phyloP scores from a whole-genome alignment of 169 alveolate genomes.

The Cryptosporidium canis region DNA sequence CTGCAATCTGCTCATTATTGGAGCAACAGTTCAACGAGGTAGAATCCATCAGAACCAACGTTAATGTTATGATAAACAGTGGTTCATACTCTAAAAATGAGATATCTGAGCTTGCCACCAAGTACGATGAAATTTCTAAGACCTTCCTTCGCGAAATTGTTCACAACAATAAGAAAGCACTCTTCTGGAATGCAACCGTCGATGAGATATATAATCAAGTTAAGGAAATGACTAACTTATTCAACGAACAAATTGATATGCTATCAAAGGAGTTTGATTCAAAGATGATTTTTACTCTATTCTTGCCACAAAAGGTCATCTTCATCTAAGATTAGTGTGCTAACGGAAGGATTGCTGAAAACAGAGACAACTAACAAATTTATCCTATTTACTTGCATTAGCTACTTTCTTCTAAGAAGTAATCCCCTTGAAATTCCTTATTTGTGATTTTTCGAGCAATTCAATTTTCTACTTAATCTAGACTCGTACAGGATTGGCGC shows the following conservation, averaged over 20 bases:
- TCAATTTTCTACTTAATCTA: neutral
- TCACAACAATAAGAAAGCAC: slow-evolving; percentile 11
- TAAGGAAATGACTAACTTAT: slow-evolving; percentile 30
- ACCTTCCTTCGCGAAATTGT: slow-evolving; percentile 49
- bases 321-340: neutral
- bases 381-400: neutral
- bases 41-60: slow-evolving; percentile 37
- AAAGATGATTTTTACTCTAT: slow-evolving; percentile 49
- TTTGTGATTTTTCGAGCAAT: slow-evolving; percentile 1
- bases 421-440: neutral
- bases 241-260: slow-evolving; percentile 38
- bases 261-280: slow-evolving; percentile 31
- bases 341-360: neutral
- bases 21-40: slow-evolving; percentile 60
- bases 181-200: slow-evolving; percentile 66
- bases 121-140: slow-evolving; percentile 38
- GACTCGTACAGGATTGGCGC: slow-evolving; percentile 14
- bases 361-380: neutral
- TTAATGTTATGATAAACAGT: slow-evolving; percentile 1
- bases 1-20: slow-evolving; percentile 32
- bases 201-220: slow-evolving; percentile 48
- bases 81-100: slow-evolving; percentile 36
- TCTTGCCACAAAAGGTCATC: slow-evolving; percentile 45
- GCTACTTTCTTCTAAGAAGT: neutral
- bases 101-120: neutral